Evolutionary conservation across 108 stramenopile genomes (phyloP).

Genomic region (Skeletonema potamos): DNA sequence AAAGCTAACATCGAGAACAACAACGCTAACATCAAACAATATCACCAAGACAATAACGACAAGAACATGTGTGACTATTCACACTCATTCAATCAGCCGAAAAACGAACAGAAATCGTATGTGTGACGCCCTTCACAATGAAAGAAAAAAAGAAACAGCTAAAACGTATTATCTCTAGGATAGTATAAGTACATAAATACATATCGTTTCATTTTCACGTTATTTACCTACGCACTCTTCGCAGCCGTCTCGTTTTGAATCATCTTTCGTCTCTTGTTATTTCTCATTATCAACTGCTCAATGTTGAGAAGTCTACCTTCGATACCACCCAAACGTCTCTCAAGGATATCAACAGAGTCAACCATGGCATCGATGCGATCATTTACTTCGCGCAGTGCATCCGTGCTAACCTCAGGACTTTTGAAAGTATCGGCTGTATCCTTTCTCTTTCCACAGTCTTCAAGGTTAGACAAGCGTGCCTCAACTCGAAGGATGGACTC

Average conservation of each 20-base stretch:
- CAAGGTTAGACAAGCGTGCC: not conserved
- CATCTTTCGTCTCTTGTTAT: not conserved
- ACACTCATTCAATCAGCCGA: not conserved
- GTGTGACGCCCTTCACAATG: not conserved
- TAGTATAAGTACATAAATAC: not conserved
- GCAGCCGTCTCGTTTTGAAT: not conserved
- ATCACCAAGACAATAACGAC: not conserved
- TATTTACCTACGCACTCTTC: not conserved
- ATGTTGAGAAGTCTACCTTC: slow-evolving; percentile 7
- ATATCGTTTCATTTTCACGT: not conserved
- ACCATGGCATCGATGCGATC: not conserved
- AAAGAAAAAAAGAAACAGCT: not conserved
- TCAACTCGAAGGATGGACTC: not conserved
- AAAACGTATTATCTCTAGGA: not conserved
- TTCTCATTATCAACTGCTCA: slow-evolving; percentile 4
- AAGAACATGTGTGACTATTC: not conserved
- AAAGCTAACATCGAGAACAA: not conserved
- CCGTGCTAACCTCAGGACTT: not conserved
- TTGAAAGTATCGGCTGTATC: not conserved
- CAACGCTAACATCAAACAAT: not conserved
- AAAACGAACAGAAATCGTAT: not conserved
- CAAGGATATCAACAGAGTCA: not conserved
- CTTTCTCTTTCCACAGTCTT: not conserved
- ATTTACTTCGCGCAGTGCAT: not conserved
- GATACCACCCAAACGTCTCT: not conserved